Percentiles rank a stretch among this genome's conserved stretches.
phyloP scores from a whole-genome alignment of 2,329 filamentous ascomycete species.

The Pseudogymnoascus sp. region DNA sequence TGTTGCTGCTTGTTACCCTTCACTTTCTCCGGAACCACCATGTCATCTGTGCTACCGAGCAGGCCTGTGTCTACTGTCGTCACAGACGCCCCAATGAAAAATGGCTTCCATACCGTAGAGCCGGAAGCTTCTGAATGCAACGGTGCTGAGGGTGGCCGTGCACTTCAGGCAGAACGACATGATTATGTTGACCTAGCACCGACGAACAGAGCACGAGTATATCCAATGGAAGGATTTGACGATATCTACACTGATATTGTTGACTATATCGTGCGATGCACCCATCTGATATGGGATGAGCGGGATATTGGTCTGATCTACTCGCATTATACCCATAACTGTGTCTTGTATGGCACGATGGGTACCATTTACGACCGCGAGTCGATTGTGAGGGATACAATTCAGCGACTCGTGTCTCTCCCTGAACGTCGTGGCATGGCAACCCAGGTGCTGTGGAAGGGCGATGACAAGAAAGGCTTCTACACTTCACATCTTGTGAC shows the following conservation, averaged over 20 bases:
- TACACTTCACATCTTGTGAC: constrained; percentile 9
- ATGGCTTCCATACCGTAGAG: neutral
- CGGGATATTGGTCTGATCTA: constrained; percentile 7
- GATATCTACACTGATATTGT: constrained; percentile 9
- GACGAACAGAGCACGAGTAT: neutral
- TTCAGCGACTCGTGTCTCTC: constrained; percentile 5
- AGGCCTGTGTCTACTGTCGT: neutral
- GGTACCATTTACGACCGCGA: constrained; percentile 7
- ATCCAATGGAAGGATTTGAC: constrained; percentile 6
- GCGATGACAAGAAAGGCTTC: constrained; percentile 5
- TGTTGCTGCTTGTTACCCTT: neutral
- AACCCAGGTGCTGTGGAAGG: constrained; percentile 4
- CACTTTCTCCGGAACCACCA: neutral
- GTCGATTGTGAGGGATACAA: constrained; percentile 3
- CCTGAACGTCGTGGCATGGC: constrained; percentile 9
- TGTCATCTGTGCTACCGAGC: neutral
- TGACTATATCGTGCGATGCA: constrained; percentile 7
- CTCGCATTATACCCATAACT: constrained; percentile 8
- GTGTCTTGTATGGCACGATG: constrained; percentile 8
- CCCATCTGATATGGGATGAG: constrained; percentile 7
- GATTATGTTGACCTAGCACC: constrained; percentile 2
- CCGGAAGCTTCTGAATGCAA: neutral
- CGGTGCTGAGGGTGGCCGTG: neutral
- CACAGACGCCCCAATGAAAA: neutral
- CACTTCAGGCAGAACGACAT: constrained; percentile 6